Evolutionary conservation across 1,139 yeast genomes (phyloP), one percentile per base, ranked within the genome.

Genomic region (Candida sp.): DNA sequence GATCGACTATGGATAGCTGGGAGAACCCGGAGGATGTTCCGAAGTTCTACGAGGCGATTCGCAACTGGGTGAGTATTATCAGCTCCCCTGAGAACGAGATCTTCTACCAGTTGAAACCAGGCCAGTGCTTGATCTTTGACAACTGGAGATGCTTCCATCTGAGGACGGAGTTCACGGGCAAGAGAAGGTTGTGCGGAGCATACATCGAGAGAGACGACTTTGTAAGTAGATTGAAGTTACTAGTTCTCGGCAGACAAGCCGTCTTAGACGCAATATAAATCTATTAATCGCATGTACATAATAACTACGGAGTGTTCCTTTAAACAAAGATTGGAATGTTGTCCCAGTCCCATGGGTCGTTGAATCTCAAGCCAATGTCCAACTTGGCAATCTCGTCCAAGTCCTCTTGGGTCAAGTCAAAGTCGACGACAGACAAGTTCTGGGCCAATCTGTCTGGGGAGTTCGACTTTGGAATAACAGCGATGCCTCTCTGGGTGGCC

Each of bases 331-430:
- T 78, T 53, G 87, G 86, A 59, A 78, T 73, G 56, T 77, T 73
- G 58, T 80, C 81, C 96, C 96, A 89, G 61, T 76, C 83, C 82
- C 86, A 85, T 55, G 97, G 96, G 67, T 91, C 90, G 69, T 91
- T 91, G 77, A 91, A 90, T 73, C 97, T 84, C 60, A 90, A 77
- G 61, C 80, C 79, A 57, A 75, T 78, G 69, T 92, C 89, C 67
- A 91, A 80, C 44, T 69, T 69, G 32, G 80, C 69, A 57, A 88
- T 85, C 17, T 69, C 67, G 9, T 72, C 71, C 42, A 88, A 57
- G 53, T 88, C 92, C 7, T 70, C 80, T n/a, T 79, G 68, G 28
- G 83, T 60, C 63, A 85, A 76, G 48, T 82, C 79, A 59, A 84
- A 77, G 53, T 79, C 80, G 59, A 81, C 81, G 58, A 85, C 80